A percentile compares a stretch with the other conserved stretches of the same genome.
phyloP scores from a whole-genome alignment of 2,329 filamentous ascomycete species.

The Cercospora berteroae region DNA sequence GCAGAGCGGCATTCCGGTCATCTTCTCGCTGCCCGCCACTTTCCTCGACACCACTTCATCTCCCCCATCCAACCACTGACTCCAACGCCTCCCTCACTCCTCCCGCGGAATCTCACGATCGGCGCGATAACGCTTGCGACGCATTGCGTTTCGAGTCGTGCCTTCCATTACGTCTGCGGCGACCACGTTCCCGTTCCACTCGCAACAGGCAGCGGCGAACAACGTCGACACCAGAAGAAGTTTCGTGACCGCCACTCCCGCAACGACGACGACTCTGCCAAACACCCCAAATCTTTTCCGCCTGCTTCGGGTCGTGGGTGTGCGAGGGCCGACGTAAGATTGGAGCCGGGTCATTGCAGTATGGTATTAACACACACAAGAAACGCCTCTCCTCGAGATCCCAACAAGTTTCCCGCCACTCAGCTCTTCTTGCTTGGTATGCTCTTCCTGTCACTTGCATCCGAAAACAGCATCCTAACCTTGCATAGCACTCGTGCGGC shows the following conservation, averaged over 20 bases:
- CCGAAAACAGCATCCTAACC: neutral
- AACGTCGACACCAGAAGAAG: neutral
- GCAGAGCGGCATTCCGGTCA: neutral
- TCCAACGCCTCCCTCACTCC: neutral
- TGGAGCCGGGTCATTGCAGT: conserved; percentile 21
- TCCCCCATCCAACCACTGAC: neutral
- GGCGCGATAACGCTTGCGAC: neutral
- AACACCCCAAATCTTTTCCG: neutral
- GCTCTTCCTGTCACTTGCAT: conserved; percentile 32
- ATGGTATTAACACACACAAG: conserved; percentile 30
- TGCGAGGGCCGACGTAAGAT: conserved; percentile 26
- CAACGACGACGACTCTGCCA: neutral
- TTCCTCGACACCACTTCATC: neutral
- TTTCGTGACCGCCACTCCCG: neutral
- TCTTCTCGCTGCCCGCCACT: neutral
- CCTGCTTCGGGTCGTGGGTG: neutral
- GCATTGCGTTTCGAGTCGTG: neutral
- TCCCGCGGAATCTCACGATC: neutral
- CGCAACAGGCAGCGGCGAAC: neutral
- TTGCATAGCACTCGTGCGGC: conserved; percentile 75
- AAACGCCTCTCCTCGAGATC: conserved; percentile 52
- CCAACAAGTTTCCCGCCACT: conserved; percentile 73
- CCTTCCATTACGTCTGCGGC: neutral
- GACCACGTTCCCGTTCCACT: neutral
- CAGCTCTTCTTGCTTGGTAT: conserved; percentile 84